Percentiles rank a stretch among this genome's conserved stretches.
phyloP scores from a whole-genome alignment of 805 yeast genomes.

The Pichia paraexigua region DNA sequence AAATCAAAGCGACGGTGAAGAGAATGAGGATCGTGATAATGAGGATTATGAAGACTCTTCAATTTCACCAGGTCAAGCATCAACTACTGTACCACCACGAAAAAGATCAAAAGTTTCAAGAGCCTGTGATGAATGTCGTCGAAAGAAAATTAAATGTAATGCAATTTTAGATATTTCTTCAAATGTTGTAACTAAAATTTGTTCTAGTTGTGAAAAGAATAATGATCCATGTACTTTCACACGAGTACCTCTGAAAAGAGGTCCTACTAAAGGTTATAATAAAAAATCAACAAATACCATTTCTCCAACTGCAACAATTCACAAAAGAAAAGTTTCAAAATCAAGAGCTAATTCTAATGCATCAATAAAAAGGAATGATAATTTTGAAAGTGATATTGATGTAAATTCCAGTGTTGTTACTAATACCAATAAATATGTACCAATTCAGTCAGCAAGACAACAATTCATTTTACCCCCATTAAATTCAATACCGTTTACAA shows the following conservation, averaged over 20 bases:
- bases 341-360: background rate
- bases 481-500: constrained; percentile 9
- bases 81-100: constrained; percentile 26
- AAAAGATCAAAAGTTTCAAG: constrained; percentile 68
- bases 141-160: constrained; percentile 66
- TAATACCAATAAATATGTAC: background rate
- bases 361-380: background rate
- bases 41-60: background rate
- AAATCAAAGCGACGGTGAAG: background rate
- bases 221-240: constrained; percentile 60
- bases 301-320: constrained; percentile 3
- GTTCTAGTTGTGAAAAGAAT: constrained; percentile 56
- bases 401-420: background rate
- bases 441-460: constrained; percentile 4
- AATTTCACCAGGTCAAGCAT: background rate
- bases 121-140: constrained; percentile 75
- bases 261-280: constrained; percentile 65
- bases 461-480: constrained; percentile 23
- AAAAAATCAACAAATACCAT: constrained; percentile 6
- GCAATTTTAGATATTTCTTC: constrained; percentile 42
- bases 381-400: background rate
- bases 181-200: constrained; percentile 41
- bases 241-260: constrained; percentile 66
- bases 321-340: background rate
- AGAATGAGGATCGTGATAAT: background rate